Evolutionary conservation across 805 yeast genomes (phyloP), one percentile per base, ranked within the genome.

Genomic region (Yamadazyma sp.): DNA sequence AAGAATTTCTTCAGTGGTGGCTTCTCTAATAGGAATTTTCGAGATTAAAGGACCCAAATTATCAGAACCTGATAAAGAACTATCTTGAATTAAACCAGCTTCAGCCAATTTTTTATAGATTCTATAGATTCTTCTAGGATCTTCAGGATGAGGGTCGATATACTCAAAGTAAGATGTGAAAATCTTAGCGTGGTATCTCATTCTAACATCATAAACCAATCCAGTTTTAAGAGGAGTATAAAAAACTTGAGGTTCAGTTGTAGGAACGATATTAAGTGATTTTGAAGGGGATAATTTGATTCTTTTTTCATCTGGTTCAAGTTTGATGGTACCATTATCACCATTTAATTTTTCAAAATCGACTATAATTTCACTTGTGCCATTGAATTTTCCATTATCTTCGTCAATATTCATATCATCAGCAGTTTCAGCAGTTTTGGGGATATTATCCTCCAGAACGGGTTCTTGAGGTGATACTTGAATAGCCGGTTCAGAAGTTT

Each of bases 61-160:
- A 33, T 81, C 84, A 5, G 74, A 60, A 5, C 86, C 89, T 2
- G 83, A 74, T 32, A 88, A 65, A 7, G 83, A 73, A 11, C 86
- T 82, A 54, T 91, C 97, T 23, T 67, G 75, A 37, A 93, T 82
- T 11, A 93, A 69, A 0, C 98, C 98, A 24, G 93, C 88, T 53
- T 93, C 97, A 0, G 96, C 97, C 28, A 93, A 71, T 27, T 85
- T 83, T 62, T 93, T 88, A 65, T 93, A 93, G 30, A 93, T 86
- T 38, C 98, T 74, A 61, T 89, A 93, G 23, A 91, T 89, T 48
- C 99, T 78, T 43, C 98, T 74, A 8, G 99, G 99, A 55, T 93
- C 98, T 58, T 93, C 99, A 4, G 99, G 99, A 56, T 93, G 99
- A 2, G 98, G 98, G 55, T 93, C 98, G 34, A 91, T 86, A 60